A percentile compares a stretch with the other conserved stretches of the same genome.
Conservation (phyloP, 1,284 basidiomycete genomes). For the Ganoderma lingzhi region DNA sequence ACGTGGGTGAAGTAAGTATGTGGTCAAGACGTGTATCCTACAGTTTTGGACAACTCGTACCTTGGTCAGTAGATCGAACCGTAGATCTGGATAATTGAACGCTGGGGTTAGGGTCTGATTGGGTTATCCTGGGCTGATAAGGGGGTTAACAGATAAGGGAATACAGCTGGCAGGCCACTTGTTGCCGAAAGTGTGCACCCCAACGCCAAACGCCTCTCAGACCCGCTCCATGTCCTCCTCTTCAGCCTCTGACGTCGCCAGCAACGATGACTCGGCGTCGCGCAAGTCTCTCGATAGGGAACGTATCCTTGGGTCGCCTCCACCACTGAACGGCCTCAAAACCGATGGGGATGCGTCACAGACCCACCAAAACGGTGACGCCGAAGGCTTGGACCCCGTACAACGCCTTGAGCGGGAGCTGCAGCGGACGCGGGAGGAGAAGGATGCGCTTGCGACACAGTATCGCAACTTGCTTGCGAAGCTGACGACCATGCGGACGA, state of each 20-base stretch:
- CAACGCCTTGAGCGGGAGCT: conserved; percentile 66
- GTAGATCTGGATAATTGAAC: neutral
- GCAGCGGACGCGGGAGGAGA: conserved; percentile 76
- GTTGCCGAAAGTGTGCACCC: neutral
- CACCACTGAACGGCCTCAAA: conserved; percentile 40
- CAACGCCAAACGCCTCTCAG: conserved; percentile 13
- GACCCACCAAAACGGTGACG: conserved; percentile 26
- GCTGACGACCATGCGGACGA: conserved; percentile 92
- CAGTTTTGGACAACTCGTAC: neutral
- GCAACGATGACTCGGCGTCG: conserved; percentile 27
- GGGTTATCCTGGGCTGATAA: neutral
- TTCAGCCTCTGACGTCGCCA: conserved; percentile 29
- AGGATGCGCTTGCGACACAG: conserved; percentile 85
- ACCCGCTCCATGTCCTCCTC: conserved; percentile 31
- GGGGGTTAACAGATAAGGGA: conserved; percentile 4
- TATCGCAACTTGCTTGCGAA: conserved; percentile 90
- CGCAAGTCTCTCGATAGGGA: conserved; percentile 42
- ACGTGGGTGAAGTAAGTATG: neutral
- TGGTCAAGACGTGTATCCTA: neutral
- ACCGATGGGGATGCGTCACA: conserved; percentile 32
- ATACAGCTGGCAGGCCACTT: neutral
- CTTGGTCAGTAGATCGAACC: neutral
- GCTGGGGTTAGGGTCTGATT: neutral
- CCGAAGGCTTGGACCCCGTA: conserved; percentile 52
- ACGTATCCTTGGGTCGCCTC: conserved; percentile 34